phyloP scores from a whole-genome alignment of 2,329 filamentous ascomycete species.

The Colletotrichum neosansevieriae region DNA sequence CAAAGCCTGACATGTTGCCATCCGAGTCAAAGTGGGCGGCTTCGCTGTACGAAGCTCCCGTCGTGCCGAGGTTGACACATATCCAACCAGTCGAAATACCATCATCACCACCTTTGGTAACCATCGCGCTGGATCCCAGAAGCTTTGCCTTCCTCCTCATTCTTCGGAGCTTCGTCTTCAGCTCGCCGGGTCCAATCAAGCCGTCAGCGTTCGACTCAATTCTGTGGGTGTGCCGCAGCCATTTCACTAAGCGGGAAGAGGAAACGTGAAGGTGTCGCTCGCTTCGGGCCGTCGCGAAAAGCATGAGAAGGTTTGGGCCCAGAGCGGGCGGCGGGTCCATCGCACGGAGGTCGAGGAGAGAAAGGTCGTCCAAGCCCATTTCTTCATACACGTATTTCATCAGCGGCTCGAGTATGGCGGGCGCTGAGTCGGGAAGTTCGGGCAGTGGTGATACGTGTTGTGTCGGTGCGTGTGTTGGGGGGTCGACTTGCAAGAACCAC shows the following conservation, averaged over 20 bases:
- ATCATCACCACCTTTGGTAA: conserved; percentile 77
- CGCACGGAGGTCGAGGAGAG: conserved; percentile 83
- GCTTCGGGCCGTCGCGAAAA: conserved; percentile 90
- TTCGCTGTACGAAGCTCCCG: conserved; percentile 67
- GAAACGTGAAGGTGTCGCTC: conserved; percentile 94
- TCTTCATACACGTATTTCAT: conserved; percentile 85
- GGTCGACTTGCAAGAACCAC: conserved; percentile 89
- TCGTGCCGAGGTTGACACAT: conserved; percentile 86
- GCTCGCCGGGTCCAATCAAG: conserved; percentile 87
- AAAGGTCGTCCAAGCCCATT: conserved; percentile 85
- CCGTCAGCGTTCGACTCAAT: conserved; percentile 86
- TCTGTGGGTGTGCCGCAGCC: conserved; percentile 79
- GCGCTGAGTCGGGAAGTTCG: conserved; percentile 74
- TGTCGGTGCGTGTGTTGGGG: conserved; percentile 63
- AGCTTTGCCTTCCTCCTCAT: conserved; percentile 86
- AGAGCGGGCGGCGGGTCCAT: conserved; percentile 89
- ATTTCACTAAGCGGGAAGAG: conserved; percentile 89
- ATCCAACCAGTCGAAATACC: conserved; percentile 96
- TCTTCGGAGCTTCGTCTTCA: conserved; percentile 87
- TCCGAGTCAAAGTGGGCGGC: conserved; percentile 58
- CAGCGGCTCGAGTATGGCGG: conserved; percentile 77
- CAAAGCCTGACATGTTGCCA: conserved; percentile 82
- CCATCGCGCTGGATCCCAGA: conserved; percentile 76
- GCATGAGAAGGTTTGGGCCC: conserved; percentile 90
- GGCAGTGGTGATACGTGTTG: conserved; percentile 63